These are phyloP conservation scores for Lathyrus tuberosus DNA, from an alignment of 306 rosid genomes.

Conservation along the genomic window DNA sequence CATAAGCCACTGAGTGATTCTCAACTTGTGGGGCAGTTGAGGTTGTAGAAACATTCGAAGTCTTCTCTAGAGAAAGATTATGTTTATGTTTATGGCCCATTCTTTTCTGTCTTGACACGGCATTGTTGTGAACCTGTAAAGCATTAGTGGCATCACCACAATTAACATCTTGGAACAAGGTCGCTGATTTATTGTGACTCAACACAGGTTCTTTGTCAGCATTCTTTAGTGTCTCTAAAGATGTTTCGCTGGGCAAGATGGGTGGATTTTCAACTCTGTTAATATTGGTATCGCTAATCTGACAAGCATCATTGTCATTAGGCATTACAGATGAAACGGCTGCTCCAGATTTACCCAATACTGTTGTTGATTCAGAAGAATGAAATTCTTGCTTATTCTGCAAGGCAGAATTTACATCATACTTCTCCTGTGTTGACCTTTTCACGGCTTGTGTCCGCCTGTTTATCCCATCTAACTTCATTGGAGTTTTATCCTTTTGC, in stretches of 20 bases:
- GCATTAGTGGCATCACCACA: slow-evolving; percentile 46
- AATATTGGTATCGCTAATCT: slow-evolving; percentile 39
- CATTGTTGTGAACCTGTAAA: slow-evolving; percentile 52
- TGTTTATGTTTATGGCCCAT: slow-evolving; percentile 63
- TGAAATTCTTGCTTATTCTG: slow-evolving; percentile 55
- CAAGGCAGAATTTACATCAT: slow-evolving; percentile 45
- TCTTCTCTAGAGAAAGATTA: slow-evolving; percentile 48
- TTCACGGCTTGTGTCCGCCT: slow-evolving; percentile 57
- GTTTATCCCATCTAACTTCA: slow-evolving; percentile 79
- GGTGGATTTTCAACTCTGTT: slow-evolving; percentile 44
- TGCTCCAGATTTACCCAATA: slow-evolving; percentile 43
- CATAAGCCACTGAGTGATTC: slow-evolving; percentile 39
- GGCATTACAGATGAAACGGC: slow-evolving; percentile 40
- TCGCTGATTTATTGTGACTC: slow-evolving; percentile 45
- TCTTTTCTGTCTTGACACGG: slow-evolving; percentile 63
- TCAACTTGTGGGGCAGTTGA: slow-evolving; percentile 44
- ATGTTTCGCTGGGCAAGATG: slow-evolving; percentile 43
- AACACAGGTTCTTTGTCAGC: slow-evolving; percentile 46
- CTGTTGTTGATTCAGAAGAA: slow-evolving; percentile 44
- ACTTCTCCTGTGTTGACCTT: slow-evolving; percentile 53
- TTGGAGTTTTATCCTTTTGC: slow-evolving; percentile 76
- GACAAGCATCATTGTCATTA: slow-evolving; percentile 40
- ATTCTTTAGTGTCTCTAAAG: slow-evolving; percentile 43
- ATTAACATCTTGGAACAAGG: slow-evolving; percentile 55
- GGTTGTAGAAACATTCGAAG: slow-evolving; percentile 45